Conservation (phyloP, 148 eudicot species). For the Chenopodium quinoa region DNA sequence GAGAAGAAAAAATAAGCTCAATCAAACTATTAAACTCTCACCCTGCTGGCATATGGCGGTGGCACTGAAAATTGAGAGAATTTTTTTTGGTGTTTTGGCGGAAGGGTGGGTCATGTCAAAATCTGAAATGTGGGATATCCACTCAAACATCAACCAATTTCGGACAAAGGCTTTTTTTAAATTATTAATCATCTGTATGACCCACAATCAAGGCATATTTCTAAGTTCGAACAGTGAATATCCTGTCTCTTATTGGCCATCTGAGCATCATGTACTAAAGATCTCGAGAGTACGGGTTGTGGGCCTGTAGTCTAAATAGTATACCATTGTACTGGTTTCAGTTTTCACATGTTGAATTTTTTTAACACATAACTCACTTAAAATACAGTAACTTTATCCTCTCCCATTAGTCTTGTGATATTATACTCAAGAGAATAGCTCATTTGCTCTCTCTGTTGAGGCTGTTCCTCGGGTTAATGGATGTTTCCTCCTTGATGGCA, state of each 20-base stretch:
- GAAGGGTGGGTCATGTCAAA: neutral
- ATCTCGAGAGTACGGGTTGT: neutral
- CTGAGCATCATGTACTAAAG: neutral
- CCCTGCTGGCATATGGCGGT: neutral
- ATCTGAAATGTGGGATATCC: neutral
- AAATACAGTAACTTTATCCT: neutral
- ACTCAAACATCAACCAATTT: too few species aligned
- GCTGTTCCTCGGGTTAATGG: neutral
- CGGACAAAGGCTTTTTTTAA: too few species aligned
- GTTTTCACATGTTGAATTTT: too few species aligned
- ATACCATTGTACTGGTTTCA: neutral
- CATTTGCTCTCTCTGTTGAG: neutral
- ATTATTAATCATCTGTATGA: too few species aligned
- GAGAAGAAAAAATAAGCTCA: too few species aligned
- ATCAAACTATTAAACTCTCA: too few species aligned
- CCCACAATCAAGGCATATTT: too few species aligned
- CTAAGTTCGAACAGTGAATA: neutral
- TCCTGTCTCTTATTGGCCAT: neutral
- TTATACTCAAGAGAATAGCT: neutral
- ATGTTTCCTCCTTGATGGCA: constrained; percentile 9
- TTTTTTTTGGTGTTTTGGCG: neutral
- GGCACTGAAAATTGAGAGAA: neutral
- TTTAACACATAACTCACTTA: too few species aligned
- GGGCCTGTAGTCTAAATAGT: neutral
- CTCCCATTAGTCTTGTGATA: neutral